Evolutionary conservation across 176 grass and related monocot species (phyloP).

Genomic region (Eleusine coracana): DNA sequence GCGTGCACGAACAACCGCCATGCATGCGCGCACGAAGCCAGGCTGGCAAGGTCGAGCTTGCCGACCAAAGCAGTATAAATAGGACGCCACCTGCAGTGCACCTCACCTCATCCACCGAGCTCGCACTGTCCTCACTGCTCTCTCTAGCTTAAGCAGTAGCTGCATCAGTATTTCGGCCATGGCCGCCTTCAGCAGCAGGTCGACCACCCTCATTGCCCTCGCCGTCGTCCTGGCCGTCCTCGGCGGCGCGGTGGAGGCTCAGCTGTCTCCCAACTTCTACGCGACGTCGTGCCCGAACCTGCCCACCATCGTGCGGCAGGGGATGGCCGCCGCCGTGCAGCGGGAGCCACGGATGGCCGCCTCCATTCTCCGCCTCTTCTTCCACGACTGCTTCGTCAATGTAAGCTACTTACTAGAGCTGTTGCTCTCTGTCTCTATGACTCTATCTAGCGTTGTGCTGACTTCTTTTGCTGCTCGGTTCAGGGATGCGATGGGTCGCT

Average conservation of each 20-base stretch:
- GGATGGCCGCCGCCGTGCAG: conserved; percentile 61
- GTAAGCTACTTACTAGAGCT: conserved; percentile 14
- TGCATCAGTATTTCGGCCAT: conserved; percentile 2
- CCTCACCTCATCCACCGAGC: not conserved
- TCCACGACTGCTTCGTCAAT: conserved; percentile 95
- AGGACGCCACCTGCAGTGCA: not conserved
- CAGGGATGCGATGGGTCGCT: conserved; percentile 90
- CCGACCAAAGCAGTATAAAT: conserved; percentile 23
- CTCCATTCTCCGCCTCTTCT: conserved; percentile 75
- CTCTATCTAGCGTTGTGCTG: not conserved
- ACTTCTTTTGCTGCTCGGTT: not conserved
- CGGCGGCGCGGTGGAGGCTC: conserved; percentile 37
- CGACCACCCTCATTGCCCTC: conserved; percentile 24
- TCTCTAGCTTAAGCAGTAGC: not conserved
- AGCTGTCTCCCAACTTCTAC: conserved; percentile 72
- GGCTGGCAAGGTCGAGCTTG: not conserved
- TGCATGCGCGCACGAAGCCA: conserved; percentile 11
- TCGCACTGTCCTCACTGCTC: not conserved
- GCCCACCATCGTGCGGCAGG: conserved; percentile 54
- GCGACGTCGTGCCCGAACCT: conserved; percentile 59
- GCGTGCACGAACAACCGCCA: not conserved
- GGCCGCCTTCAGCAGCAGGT: conserved; percentile 27
- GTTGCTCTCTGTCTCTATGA: no score
- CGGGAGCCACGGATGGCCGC: conserved; percentile 71
- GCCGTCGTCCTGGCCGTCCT: conserved; percentile 32